Evolutionary conservation across 2,329 filamentous ascomycete species (phyloP).

Genomic region (Penicillium sp.): DNA sequence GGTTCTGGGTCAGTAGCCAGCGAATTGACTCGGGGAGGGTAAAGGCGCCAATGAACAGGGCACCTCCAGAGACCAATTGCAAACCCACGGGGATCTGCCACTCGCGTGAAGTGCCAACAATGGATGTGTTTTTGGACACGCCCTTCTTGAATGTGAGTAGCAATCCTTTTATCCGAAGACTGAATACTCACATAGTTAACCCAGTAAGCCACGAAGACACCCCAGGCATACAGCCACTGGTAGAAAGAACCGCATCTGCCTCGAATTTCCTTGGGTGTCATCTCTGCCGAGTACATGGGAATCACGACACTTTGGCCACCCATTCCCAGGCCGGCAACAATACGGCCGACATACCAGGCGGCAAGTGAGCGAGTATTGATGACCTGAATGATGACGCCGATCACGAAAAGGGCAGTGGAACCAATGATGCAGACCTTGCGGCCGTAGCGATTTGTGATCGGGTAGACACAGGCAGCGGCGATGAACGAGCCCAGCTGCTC

Average conservation of each 20-base stretch:
- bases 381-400: constrained; percentile 44
- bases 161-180: constrained; percentile 39
- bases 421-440: constrained; percentile 44
- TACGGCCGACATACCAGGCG: constrained; percentile 45
- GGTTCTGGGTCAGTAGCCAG: constrained; percentile 46
- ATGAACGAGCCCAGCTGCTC: constrained; percentile 52
- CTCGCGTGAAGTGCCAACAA: constrained; percentile 29
- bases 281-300: constrained; percentile 41
- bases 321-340: constrained; percentile 46
- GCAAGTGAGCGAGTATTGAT: constrained; percentile 44
- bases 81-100: constrained; percentile 61
- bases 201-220: constrained; percentile 52
- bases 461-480: constrained; percentile 47
- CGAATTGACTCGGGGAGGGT: constrained; percentile 62
- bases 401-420: constrained; percentile 44
- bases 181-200: constrained; percentile 42
- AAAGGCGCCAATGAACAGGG: constrained; percentile 52
- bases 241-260: constrained; percentile 50
- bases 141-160: constrained; percentile 51
- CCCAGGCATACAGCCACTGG: constrained; percentile 48
- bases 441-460: constrained; percentile 44
- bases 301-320: constrained; percentile 42
- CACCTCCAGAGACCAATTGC: constrained; percentile 46
- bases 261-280: constrained; percentile 43
- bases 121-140: constrained; percentile 41